Base-by-base conservation (phyloP, 2,329 filamentous ascomycete species). In the Meredithiella fracta region DNA sequence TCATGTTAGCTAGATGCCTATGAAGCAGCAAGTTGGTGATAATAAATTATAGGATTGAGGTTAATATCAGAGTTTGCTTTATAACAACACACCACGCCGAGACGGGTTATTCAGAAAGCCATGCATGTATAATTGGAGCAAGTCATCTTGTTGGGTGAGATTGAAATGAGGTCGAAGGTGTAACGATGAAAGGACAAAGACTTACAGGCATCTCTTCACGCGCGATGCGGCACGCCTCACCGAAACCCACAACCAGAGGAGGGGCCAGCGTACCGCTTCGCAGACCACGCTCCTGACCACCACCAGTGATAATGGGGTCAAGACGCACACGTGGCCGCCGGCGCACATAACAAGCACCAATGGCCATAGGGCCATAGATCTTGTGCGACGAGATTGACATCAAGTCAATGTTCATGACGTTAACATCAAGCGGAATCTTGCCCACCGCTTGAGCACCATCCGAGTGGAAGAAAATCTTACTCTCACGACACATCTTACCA, bases 351-450 rank as follows among this genome's bases (percentile, higher is more conserved):
- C 92, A 98, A 58, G 92, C 92, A 58, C 92, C 92, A 57, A 98
- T 86, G 34, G 92, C 92, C 75, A 95, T 98, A 55, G 92, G 92
- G 25, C 92, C 92, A 67, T 98, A 98, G 55, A 98, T 94, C 72
- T 98, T 98, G 73, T 98, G 92, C 29, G 87, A 90, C 7, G 92
- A 97, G 59, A 98, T 96, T 29, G 91, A 97, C 91, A 98, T 96
- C 65, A 98, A 73, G 67, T 98, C 92, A 61, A 98, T 84, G 69
- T 96, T 94, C 88, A 95, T 91, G 69, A 87, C 86, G 69, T 97
- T 96, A 65, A 98, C 92, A 64, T 96, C 89, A 51, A 98, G 73
- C 0, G 90, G 88, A 52, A 98, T 96, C 75, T 98, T 98, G 66
- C 92, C 92, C n/a, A 97, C 90, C 15, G 92, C 92, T 72, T 98